Evolutionary conservation across 164 flowering plant genomes (phyloP), one percentile per base, ranked within the genome.

Genomic region (Hamamelis virginiana): DNA sequence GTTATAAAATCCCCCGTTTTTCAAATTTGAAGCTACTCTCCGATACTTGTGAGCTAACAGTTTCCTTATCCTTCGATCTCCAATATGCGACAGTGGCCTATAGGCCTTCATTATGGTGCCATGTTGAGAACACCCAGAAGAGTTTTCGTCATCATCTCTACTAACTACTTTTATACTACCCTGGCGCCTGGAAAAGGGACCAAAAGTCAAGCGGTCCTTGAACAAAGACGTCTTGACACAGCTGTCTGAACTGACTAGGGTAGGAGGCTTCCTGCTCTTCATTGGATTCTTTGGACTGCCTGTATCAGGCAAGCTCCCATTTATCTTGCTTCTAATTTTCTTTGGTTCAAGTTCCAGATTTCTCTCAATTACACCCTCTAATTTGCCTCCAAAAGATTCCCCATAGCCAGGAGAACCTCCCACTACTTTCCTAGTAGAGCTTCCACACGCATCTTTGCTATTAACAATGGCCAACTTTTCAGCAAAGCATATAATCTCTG

Each of bases 101-200:
- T 59, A 74, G 71, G 78, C 66, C 76, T 82, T 83, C 45, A 65
- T 80, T 71, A 65, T 60, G 70, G 79, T 77, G 75, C 83, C 80
- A 66, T 79, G 88, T 71, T 80, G 84, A 70, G 80, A 83, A 77
- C 89, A 86, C 82, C 85, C 87, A 65, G 83, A 87, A 77, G 83
- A 87, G 70, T 87, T 93, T 81, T 93, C 95, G 81, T 93, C 98
- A 89, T 87, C 92, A 57, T 64, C 55, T 14, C 70, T 55, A 26
- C 27, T 43, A 67, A 9, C 70, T 67, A 43, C 19, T 55, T 66
- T 18, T 15, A 53, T 4, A 57, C 26, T 25, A 23, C 4, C 47
- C 18, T 57, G 59, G 18, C 23, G 4, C 63, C 53, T 9, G 15
- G 59, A 15, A 44, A 58, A 53, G 21, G 60, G 12, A 53, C 50